Conservation (phyloP, 1,139 yeast species). For the Scheffersomyces stambukii region DNA sequence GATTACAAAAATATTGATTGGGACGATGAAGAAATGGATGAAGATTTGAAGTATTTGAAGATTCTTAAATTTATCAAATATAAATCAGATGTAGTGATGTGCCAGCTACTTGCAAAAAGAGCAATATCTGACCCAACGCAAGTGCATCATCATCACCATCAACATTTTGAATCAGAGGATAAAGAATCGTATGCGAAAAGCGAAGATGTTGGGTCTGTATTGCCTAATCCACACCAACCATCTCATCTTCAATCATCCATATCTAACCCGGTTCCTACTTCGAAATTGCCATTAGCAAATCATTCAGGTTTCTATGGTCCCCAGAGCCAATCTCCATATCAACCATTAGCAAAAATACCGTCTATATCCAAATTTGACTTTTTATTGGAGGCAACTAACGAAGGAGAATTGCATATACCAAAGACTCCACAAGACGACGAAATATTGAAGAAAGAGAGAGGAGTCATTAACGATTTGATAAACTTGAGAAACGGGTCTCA, state of each 20-base stretch:
- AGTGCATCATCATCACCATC: conserved; percentile 7
- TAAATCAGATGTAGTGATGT: conserved; percentile 20
- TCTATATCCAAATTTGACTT: conserved; percentile 1
- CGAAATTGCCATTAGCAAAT: conserved; percentile 1
- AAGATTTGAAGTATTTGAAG: conserved; percentile 43
- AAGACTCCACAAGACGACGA: not conserved
- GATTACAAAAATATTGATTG: conserved; percentile 35
- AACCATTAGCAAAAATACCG: conserved; percentile 2
- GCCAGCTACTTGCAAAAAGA: conserved; percentile 4
- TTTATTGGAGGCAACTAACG: conserved; percentile 2
- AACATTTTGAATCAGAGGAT: too few species aligned
- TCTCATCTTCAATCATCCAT: not conserved
- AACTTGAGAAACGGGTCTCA: conserved; percentile 5
- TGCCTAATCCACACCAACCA: conserved; percentile 1
- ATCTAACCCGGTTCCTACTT: not conserved
- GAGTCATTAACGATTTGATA: conserved; percentile 10
- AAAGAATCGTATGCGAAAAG: too few species aligned
- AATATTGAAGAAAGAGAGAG: conserved; percentile 5
- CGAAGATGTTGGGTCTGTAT: too few species aligned
- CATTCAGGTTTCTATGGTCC: not conserved
- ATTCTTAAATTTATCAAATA: conserved; percentile 42
- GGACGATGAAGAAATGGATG: conserved; percentile 51
- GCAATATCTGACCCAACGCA: conserved; percentile 5
- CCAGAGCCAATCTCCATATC: conserved; percentile 1
- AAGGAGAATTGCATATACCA: too few species aligned